These are phyloP conservation scores for Ensete glaucum DNA, from an alignment of 176 grass and related monocot genomes.

Conservation along the genomic window DNA sequence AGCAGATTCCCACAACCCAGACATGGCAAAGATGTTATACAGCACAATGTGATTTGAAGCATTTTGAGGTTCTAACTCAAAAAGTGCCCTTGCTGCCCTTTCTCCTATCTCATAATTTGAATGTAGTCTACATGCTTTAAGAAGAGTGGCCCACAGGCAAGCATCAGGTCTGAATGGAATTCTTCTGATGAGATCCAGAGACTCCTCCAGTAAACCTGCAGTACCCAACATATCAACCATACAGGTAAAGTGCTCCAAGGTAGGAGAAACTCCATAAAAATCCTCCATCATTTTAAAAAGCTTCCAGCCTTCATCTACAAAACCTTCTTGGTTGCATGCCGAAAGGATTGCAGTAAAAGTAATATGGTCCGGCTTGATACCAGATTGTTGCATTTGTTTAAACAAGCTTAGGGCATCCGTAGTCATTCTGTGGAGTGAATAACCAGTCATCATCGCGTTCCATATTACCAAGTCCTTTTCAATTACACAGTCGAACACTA, in stretches of 20 bases:
- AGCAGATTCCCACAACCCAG: slow-evolving; percentile 45
- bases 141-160: slow-evolving; percentile 57
- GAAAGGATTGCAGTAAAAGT: slow-evolving; percentile 62
- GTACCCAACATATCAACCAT: slow-evolving; percentile 59
- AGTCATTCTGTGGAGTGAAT: slow-evolving; percentile 48
- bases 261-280: slow-evolving; percentile 45
- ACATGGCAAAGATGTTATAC: slow-evolving; percentile 48
- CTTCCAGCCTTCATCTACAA: slow-evolving; percentile 29
- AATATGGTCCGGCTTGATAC: slow-evolving; percentile 33
- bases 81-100: slow-evolving; percentile 47
- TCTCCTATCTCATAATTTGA: slow-evolving; percentile 52
- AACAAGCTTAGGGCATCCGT: slow-evolving; percentile 33
- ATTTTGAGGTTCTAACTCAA: slow-evolving; percentile 60
- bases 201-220: slow-evolving; percentile 42
- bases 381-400: slow-evolving; percentile 30
- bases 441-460: slow-evolving; percentile 50
- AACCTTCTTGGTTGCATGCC: slow-evolving; percentile 58
- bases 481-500: slow-evolving; percentile 27
- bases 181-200: slow-evolving; percentile 42
- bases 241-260: slow-evolving; percentile 60
- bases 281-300: slow-evolving; percentile 54
- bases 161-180: slow-evolving; percentile 55
- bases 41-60: slow-evolving; percentile 50
- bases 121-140: slow-evolving; percentile 54
- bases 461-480: slow-evolving; percentile 52